Percentiles rank a stretch among this genome's conserved stretches.
These are phyloP conservation scores for Cordyceps fumosorosea DNA, from an alignment of 2,329 filamentous ascomycete genomes.

Conservation along the genomic window DNA sequence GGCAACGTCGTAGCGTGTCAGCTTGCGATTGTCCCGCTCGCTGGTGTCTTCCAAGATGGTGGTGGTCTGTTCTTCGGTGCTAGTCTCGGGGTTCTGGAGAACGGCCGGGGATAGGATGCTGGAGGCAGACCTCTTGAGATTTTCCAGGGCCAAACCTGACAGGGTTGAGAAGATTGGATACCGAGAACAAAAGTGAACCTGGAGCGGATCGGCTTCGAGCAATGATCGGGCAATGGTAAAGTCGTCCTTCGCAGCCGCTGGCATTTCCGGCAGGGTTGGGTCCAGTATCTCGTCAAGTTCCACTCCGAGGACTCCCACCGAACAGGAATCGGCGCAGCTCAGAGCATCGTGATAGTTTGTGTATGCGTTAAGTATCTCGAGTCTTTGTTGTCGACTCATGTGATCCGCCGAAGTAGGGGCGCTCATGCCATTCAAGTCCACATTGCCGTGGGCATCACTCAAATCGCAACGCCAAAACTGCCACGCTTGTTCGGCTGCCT, in stretches of 20 bases:
- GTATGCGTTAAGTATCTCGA: constrained; percentile 41
- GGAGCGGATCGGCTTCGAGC: constrained; percentile 37
- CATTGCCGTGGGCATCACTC: constrained; percentile 46
- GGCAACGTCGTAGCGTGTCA: constrained; percentile 48
- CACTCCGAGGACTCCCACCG: constrained; percentile 39
- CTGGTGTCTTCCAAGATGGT: constrained; percentile 30
- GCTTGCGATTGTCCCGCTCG: constrained; percentile 23
- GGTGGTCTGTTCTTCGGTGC: constrained; percentile 27
- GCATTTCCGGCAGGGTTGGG: constrained; percentile 52
- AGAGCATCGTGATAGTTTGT: constrained; percentile 50
- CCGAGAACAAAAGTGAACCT: constrained; percentile 23
- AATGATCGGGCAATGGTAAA: constrained; percentile 41
- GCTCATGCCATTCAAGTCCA: constrained; percentile 34
- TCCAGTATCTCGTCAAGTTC: constrained; percentile 50
- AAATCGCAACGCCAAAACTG: constrained; percentile 61
- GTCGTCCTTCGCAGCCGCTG: constrained; percentile 41
- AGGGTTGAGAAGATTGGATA: constrained; percentile 23
- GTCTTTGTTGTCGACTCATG: constrained; percentile 20
- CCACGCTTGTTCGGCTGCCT: constrained; percentile 59
- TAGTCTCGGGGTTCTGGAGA: background rate
- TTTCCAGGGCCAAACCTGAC: constrained; percentile 24
- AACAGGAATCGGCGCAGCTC: constrained; percentile 60
- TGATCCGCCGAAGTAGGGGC: constrained; percentile 17
- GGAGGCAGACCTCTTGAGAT: constrained; percentile 13
- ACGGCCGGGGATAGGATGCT: constrained; percentile 20